Conservation (phyloP, 768 basidiomycete genomes). For the Neoboletus magnificus region DNA sequence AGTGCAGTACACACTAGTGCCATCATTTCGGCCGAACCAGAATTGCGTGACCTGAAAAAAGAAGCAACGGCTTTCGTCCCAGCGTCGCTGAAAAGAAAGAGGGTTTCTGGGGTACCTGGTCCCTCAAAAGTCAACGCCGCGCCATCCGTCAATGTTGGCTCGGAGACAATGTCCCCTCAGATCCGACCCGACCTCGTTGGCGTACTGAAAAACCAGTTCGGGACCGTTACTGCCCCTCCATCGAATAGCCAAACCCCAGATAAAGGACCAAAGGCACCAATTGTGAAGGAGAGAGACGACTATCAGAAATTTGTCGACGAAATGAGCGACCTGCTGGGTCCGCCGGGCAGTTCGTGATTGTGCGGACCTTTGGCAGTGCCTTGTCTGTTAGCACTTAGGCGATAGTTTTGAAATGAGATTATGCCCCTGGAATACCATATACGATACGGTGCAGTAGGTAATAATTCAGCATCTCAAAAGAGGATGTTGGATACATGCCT, state of each 20-base stretch:
- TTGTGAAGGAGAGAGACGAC: slow-evolving; percentile 54
- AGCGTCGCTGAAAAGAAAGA: slow-evolving; percentile 74
- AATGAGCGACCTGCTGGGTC: slow-evolving; percentile 62
- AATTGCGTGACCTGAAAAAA: slow-evolving; percentile 90
- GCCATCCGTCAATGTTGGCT: slow-evolving; percentile 44
- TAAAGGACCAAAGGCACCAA: slow-evolving; percentile 21
- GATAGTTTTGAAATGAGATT: neutral
- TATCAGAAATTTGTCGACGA: slow-evolving; percentile 77
- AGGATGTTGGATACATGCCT: slow-evolving; percentile 1
- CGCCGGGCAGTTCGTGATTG: slow-evolving; percentile 14
- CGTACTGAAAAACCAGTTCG: slow-evolving; percentile 59
- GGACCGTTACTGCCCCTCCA: slow-evolving; percentile 33
- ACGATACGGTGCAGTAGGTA: neutral
- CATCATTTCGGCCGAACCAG: slow-evolving; percentile 78
- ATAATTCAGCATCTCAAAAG: neutral
- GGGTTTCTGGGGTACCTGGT: slow-evolving; percentile 33
- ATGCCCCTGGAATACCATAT: neutral
- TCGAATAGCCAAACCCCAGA: slow-evolving; percentile 13
- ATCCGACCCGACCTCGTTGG: slow-evolving; percentile 66
- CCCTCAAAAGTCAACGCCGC: slow-evolving; percentile 59
- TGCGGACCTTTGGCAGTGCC: neutral
- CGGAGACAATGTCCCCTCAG: slow-evolving; percentile 27
- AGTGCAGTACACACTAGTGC: slow-evolving; percentile 45
- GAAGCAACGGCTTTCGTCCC: slow-evolving; percentile 95
- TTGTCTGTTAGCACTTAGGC: neutral